Conservation (phyloP, 176 grass and related monocot species). For the Aegilops tauschii region DNA sequence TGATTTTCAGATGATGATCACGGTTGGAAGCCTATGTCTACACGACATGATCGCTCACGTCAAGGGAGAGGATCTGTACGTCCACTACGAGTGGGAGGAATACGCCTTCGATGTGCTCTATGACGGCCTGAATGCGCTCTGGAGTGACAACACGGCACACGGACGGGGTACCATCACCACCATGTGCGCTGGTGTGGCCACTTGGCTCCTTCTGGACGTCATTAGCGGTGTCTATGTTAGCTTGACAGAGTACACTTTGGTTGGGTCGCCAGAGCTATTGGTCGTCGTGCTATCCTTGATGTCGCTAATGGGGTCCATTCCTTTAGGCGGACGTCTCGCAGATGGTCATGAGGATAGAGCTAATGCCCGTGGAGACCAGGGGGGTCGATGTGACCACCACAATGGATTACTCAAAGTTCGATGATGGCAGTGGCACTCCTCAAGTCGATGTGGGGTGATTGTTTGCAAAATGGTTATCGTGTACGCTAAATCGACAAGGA, state of each 20-base stretch:
- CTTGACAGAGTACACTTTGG: not conserved
- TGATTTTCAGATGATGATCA: not conserved
- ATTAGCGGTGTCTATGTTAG: not conserved
- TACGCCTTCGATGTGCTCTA: not conserved
- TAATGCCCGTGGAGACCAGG: not conserved
- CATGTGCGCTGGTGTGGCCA: not conserved
- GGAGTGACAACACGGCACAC: no score
- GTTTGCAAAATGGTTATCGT: no score
- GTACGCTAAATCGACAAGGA: no score
- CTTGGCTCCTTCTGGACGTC: not conserved
- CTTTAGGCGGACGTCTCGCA: not conserved
- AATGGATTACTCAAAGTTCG: not conserved
- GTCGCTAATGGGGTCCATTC: not conserved
- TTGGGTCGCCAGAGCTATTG: not conserved
- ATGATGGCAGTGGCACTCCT: not conserved
- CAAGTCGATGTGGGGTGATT: not conserved
- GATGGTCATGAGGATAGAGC: not conserved
- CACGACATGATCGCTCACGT: not conserved
- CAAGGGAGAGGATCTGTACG: not conserved
- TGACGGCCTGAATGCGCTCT: not conserved
- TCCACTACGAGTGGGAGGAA: not conserved
- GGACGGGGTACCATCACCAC: not conserved
- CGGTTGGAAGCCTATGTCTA: not conserved
- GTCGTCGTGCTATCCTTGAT: not conserved
- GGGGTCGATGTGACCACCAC: not conserved